phyloP scores from a whole-genome alignment of 306 rosid genomes.

The Senna siamea region DNA sequence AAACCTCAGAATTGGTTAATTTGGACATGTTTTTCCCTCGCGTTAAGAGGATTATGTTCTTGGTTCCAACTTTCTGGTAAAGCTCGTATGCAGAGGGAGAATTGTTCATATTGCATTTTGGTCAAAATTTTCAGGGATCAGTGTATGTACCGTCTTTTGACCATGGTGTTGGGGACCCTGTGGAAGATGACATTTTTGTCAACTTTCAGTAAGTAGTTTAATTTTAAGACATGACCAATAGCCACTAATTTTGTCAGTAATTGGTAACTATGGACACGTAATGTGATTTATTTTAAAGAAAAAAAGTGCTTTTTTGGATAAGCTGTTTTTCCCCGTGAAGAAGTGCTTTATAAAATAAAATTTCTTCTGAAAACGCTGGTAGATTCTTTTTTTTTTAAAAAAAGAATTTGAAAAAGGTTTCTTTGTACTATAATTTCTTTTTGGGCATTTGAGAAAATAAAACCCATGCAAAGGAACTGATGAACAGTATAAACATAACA shows the following conservation, averaged over 20 bases:
- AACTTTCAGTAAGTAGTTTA: constrained; percentile 58
- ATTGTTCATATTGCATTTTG: constrained; percentile 42
- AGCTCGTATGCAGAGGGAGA: constrained; percentile 20
- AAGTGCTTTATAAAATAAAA: background rate
- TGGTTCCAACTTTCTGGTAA: constrained; percentile 17
- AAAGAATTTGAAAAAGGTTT: too few species aligned
- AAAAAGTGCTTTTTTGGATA: background rate
- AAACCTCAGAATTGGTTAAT: constrained; percentile 31
- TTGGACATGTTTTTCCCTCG: constrained; percentile 5
- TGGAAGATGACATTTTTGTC: constrained; percentile 78
- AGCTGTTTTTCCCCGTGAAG: background rate
- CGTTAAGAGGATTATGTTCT: constrained; percentile 34
- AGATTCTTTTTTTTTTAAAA: too few species aligned
- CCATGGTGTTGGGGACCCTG: constrained; percentile 90
- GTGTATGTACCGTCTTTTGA: constrained; percentile 83
- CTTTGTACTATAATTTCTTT: too few species aligned
- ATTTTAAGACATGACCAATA: background rate
- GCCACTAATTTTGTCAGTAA: constrained; percentile 6
- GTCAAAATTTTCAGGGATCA: constrained; percentile 76
- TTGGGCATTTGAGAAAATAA: background rate
- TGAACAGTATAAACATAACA: too few species aligned
- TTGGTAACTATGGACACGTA: constrained; percentile 15
- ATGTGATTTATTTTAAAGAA: background rate
- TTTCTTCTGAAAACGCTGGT: background rate
- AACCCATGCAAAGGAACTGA: background rate